Percentiles rank a stretch among this genome's conserved stretches.
Evolutionary conservation across 2,329 filamentous ascomycete genomes (phyloP).

Genomic region (Aspergillus uvarum): DNA sequence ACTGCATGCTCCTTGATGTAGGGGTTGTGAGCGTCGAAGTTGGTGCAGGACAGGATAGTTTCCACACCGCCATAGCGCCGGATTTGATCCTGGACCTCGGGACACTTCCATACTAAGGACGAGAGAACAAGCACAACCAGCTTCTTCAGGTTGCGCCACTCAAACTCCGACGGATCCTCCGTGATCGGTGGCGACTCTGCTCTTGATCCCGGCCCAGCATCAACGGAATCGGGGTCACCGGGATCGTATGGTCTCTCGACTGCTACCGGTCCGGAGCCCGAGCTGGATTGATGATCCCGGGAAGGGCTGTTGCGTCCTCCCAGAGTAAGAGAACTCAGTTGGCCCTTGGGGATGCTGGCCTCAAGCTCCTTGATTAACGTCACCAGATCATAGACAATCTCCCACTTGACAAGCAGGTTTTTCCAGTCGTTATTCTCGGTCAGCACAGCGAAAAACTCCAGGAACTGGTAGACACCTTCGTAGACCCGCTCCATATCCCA

Average conservation of each 20-base stretch:
- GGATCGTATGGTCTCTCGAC: conserved; percentile 68
- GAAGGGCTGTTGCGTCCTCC: conserved; percentile 31
- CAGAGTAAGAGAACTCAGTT: conserved; percentile 52
- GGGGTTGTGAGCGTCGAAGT: conserved; percentile 88
- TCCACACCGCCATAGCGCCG: conserved; percentile 82
- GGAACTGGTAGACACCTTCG: conserved; percentile 88
- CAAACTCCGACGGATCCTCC: conserved; percentile 65
- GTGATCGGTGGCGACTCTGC: conserved; percentile 51
- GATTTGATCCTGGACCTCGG: conserved; percentile 83
- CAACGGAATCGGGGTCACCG: conserved; percentile 40
- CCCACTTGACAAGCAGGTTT: conserved; percentile 83
- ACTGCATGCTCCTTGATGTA: conserved; percentile 91
- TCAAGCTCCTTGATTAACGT: conserved; percentile 85
- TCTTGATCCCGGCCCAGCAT: conserved; percentile 45
- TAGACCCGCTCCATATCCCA: conserved; percentile 99
- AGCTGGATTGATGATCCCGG: conserved; percentile 32
- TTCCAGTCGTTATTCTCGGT: conserved; percentile 84
- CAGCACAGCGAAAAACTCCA: conserved; percentile 88
- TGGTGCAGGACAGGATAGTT: conserved; percentile 81
- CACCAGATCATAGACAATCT: conserved; percentile 83
- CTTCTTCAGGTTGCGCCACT: conserved; percentile 84
- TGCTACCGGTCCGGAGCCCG: conserved; percentile 41
- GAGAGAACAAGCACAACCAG: conserved; percentile 88
- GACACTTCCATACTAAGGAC: conserved; percentile 82
- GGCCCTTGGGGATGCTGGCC: conserved; percentile 79